Evolutionary conservation across 106 monocot species (phyloP), one percentile per base, ranked within the genome.

Genomic region (Dioscorea dumetorum): DNA sequence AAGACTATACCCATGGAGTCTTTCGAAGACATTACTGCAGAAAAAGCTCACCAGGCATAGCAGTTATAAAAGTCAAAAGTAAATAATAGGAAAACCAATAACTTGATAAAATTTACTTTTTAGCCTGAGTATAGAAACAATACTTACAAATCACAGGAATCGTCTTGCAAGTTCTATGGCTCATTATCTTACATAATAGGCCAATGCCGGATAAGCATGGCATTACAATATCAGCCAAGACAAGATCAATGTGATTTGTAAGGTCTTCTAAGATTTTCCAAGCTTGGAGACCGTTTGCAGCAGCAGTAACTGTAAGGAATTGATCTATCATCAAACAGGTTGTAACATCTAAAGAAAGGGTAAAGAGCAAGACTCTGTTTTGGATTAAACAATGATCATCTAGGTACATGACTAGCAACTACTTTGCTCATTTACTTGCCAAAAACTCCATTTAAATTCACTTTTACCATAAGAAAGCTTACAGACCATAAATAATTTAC

Each of bases 11-110:
- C 84, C 97, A 97, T 92, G 54, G 92, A 87, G 80, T 91, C 97
- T 77, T 89, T 84, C 32, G 91, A 89, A 48, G 97, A 97, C 97
- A 92, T 97, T 91, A 97, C 97, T 97, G 86, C 84, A 89, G 15
- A 58, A 23, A 78, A 79, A 82, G 14, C 68, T 70, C 81, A 76
- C 72, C 1, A 73, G 62, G 24, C 57, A 51, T 77, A 77, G 68
- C 60, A 71, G 49, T 75, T 70, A 69, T 67, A 65, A 62, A n/a
- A 65, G 58, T n/a, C 62, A 73, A 77, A 66, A 11, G 23, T 22
- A 32, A 69, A 23, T 0, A 18, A 54, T 52, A 53, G 11, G n/a
- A 56, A 20, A 59, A 54, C 54, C 53, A 8, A 28, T 15, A 68
- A 66, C 48, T 22, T 63, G 33, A 71, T 66, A 65, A 35, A 50